A percentile compares a stretch with the other conserved stretches of the same genome.
phyloP scores from a whole-genome alignment of 140 eudicot species.

The Cichorium intybus region DNA sequence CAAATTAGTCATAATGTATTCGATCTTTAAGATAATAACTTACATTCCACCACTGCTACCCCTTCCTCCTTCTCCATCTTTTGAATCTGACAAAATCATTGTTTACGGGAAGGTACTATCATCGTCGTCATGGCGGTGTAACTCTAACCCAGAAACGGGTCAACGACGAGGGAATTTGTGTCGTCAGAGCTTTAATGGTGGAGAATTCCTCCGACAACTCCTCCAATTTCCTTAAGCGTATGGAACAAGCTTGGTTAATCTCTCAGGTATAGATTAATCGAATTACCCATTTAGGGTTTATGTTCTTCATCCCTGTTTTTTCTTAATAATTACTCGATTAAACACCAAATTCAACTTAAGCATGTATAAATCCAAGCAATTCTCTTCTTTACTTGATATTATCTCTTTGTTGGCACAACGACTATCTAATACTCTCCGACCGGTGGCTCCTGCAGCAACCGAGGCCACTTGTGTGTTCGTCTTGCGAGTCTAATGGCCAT shows the following conservation, averaged over 20 bases:
- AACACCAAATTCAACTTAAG: too few relatives aligned
- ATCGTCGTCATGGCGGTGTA: conserved; percentile 1
- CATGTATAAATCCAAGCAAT: too few relatives aligned
- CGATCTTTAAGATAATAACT: too few relatives aligned
- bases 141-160: neutral
- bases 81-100: conserved; percentile 7
- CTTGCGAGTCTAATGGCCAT: too few relatives aligned
- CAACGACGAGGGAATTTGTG: conserved; percentile 13
- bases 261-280: conserved; percentile 46
- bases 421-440: too few relatives aligned
- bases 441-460: too few relatives aligned
- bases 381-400: too few relatives aligned
- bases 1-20: too few relatives aligned
- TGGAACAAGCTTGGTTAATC: conserved; percentile 86
- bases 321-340: neutral
- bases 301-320: neutral
- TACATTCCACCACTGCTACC: too few relatives aligned
- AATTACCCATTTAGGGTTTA: neutral
- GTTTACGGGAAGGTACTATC: neutral
- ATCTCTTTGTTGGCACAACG: too few relatives aligned
- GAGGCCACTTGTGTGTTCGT: too few relatives aligned
- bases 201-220: conserved; percentile 53
- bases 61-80: too few relatives aligned
- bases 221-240: conserved; percentile 51
- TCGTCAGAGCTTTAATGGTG: conserved; percentile 60